Evolutionary conservation across 2,329 filamentous ascomycete genomes (phyloP), one percentile per base, ranked within the genome.

Genomic region (Fusarium sp.): DNA sequence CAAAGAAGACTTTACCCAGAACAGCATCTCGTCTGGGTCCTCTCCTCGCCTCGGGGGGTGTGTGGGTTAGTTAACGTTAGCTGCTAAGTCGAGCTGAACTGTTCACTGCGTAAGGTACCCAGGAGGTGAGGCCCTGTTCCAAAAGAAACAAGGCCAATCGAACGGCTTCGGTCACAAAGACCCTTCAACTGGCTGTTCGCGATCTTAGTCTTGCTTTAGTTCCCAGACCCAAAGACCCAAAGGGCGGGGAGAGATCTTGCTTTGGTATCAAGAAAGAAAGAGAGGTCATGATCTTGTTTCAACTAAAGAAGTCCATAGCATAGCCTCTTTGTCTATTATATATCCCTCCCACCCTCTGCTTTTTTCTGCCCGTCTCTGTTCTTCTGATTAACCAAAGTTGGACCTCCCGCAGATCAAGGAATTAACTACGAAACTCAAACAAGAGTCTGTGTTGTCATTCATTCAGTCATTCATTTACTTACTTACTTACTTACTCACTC

Each of bases 101-200:
- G 64, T 52, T 67, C 50, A 25, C 67, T 61, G 67, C 9, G 35
- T 7, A 28, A 28, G 28, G 28, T 28, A 8, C 28, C 28, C 28
- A 7, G 28, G 28, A 28, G 28, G 28, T 42, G 40, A 42, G 32
- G 49, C 32, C 32, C n/a, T 52, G 49, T 35, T 52, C 49, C 67
- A 72, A 74, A 70, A 62, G 60, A 52, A 63, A 52, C 60, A 50
- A 56, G 63, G 43, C 33, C 32, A 66, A 75, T 63, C 38, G 74
- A 77, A 76, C 75, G 74, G 70, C 58, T 78, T 77, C 71, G 56
- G 76, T 54, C 65, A 71, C 74, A 75, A 72, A 76, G 73, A 69
- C 62, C 64, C 50, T 57, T 67, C 60, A 32, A 67, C 67, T 75
- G 66, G 75, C 73, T 73, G 73, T 71, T 78, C 70, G 64, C 72